Evolutionary conservation across 345 rosid genomes (phyloP).

Genomic region (Zanthoxylum bungeanum): DNA sequence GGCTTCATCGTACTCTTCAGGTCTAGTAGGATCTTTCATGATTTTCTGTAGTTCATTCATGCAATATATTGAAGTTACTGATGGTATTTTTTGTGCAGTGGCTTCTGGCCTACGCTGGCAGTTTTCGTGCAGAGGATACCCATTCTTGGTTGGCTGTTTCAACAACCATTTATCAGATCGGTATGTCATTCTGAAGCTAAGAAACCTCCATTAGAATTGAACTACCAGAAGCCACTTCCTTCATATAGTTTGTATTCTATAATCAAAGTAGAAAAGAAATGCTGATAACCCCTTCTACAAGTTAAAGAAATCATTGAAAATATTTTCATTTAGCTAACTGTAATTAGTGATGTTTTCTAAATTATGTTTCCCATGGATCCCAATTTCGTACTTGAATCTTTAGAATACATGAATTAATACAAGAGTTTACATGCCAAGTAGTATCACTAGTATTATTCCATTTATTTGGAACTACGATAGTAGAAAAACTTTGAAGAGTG

Average conservation of each 20-base stretch:
- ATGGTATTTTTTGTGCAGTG: conserved; percentile 52
- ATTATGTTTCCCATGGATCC: not conserved
- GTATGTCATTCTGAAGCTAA: conserved; percentile 39
- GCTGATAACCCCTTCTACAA: not conserved
- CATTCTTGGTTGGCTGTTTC: conserved; percentile 86
- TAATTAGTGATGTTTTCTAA: not conserved
- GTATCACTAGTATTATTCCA: not conserved
- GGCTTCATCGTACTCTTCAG: conserved; percentile 95
- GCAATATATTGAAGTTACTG: conserved; percentile 16
- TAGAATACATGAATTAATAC: not conserved
- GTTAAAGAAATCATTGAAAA: not conserved
- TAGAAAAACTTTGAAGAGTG: not conserved
- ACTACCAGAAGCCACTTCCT: not conserved
- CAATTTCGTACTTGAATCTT: too few species aligned
- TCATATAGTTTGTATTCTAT: too few species aligned
- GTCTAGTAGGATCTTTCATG: conserved; percentile 33
- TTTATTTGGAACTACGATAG: not conserved
- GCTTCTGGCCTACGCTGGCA: conserved; percentile 96
- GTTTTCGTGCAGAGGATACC: conserved; percentile 93
- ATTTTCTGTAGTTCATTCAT: not conserved
- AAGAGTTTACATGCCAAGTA: not conserved
- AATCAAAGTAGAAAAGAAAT: not conserved
- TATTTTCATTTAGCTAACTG: not conserved
- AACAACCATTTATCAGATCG: conserved; percentile 80
- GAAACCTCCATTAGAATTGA: not conserved